A percentile compares a stretch with the other conserved stretches of the same genome.
These are phyloP conservation scores for Myxozyma sirexii DNA, from an alignment of 805 yeast species.

Conservation along the genomic window DNA sequence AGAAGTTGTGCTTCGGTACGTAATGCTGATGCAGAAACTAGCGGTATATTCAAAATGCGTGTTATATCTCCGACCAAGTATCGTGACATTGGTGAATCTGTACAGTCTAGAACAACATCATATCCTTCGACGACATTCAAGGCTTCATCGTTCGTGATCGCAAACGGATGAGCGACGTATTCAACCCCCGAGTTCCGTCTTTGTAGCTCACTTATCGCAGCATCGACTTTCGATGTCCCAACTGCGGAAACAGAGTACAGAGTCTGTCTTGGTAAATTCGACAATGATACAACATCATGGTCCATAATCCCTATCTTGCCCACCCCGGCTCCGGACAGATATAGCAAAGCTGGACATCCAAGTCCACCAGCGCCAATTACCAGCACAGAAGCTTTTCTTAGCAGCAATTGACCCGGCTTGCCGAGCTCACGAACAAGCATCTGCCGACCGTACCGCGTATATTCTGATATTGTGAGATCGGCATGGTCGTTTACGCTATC, in stretches of 20 bases:
- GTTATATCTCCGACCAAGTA: conserved; percentile 86
- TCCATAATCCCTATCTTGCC: conserved; percentile 84
- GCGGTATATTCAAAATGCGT: conserved; percentile 53
- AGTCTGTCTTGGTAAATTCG: conserved; percentile 89
- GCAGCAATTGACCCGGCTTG: conserved; percentile 53
- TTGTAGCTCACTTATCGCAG: conserved; percentile 53
- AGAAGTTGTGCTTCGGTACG: conserved; percentile 89
- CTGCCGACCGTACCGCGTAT: conserved; percentile 85
- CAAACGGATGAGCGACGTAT: conserved; percentile 41
- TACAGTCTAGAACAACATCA: conserved; percentile 86
- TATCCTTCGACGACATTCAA: conserved; percentile 62
- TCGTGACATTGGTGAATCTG: conserved; percentile 87
- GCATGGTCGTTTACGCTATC: not conserved
- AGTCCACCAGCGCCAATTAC: conserved; percentile 97
- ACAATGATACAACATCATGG: conserved; percentile 77
- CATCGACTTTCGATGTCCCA: conserved; percentile 74
- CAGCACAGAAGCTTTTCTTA: conserved; percentile 62
- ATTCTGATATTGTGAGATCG: conserved; percentile 58
- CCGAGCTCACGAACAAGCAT: conserved; percentile 88
- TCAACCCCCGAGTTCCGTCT: conserved; percentile 68
- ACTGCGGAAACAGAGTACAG: conserved; percentile 68
- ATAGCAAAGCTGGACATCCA: conserved; percentile 88
- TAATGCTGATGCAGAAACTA: conserved; percentile 90
- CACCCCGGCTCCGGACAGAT: conserved; percentile 84
- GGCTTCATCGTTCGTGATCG: conserved; percentile 54